Percentiles rank a stretch among this genome's conserved stretches.
phyloP scores from a whole-genome alignment of 2,329 filamentous ascomycete genomes.

The Colletotrichum simmondsii region DNA sequence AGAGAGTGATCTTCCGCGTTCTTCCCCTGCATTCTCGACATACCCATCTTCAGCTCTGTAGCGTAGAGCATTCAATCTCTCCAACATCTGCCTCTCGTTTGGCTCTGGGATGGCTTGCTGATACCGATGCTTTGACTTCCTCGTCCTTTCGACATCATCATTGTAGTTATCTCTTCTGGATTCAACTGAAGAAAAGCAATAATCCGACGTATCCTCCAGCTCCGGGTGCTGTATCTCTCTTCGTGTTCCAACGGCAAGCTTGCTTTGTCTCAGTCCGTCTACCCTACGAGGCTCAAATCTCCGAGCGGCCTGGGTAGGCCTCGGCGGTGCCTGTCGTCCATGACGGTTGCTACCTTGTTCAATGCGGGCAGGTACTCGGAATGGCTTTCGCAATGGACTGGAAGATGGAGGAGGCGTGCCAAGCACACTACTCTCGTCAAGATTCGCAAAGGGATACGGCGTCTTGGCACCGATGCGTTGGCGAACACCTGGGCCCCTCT shows the following conservation, averaged over 20 bases:
- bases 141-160: background rate
- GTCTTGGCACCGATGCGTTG: background rate
- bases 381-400: conserved; percentile 15
- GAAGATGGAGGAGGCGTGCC: conserved; percentile 26
- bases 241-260: background rate
- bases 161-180: background rate
- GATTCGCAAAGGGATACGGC: background rate
- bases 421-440: background rate
- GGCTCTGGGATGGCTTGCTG: background rate
- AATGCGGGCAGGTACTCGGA: background rate
- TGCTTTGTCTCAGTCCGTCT: conserved; percentile 4
- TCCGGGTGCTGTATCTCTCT: background rate
- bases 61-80: conserved; percentile 21
- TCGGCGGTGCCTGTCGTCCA: background rate
- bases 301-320: background rate
- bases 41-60: background rate
- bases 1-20: background rate
- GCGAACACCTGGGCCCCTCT: background rate
- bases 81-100: conserved; percentile 4
- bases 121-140: background rate
- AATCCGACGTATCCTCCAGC: background rate
- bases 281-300: background rate
- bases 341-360: background rate
- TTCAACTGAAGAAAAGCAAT: background rate
- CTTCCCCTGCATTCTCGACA: background rate